These are phyloP conservation scores for Diaporthe longicolla DNA, from an alignment of 2,329 filamentous ascomycete genomes.

Conservation along the genomic window DNA sequence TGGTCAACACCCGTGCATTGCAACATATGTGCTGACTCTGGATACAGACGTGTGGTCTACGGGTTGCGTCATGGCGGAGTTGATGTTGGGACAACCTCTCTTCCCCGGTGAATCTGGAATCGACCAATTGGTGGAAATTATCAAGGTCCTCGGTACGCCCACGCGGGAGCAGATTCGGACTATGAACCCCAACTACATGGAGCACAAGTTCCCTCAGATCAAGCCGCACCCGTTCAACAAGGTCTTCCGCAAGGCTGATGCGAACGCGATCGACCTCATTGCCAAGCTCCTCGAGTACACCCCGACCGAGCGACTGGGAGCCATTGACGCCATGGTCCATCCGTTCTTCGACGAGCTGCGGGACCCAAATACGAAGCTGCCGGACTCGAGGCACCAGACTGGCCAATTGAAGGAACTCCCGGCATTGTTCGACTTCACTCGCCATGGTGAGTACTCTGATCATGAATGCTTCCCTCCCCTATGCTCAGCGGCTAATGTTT, in stretches of 20 bases:
- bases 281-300: slow-evolving; percentile 96
- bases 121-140: slow-evolving; percentile 98
- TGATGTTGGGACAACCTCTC: slow-evolving; percentile 97
- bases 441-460: slow-evolving; percentile 79
- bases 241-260: slow-evolving; percentile 97
- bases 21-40: slow-evolving; percentile 13
- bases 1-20: not conserved
- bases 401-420: slow-evolving; percentile 86
- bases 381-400: slow-evolving; percentile 92
- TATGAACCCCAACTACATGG: slow-evolving; percentile 99
- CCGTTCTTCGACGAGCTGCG: slow-evolving; percentile 98
- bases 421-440: slow-evolving; percentile 91
- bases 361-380: slow-evolving; percentile 90
- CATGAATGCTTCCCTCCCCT: slow-evolving; percentile 18
- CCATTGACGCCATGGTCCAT: slow-evolving; percentile 97
- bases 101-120: slow-evolving; percentile 99
- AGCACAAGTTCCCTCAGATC: slow-evolving; percentile 99
- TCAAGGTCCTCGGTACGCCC: slow-evolving; percentile 97
- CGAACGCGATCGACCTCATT: slow-evolving; percentile 94
- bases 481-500: slow-evolving; percentile 46
- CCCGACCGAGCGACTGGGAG: slow-evolving; percentile 92
- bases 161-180: slow-evolving; percentile 98
- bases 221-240: slow-evolving; percentile 99
- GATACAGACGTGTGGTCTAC: slow-evolving; percentile 97
- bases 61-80: slow-evolving; percentile 98